These are phyloP conservation scores for Fusarium concolor DNA, from an alignment of 2,329 filamentous ascomycete species.

Conservation along the genomic window DNA sequence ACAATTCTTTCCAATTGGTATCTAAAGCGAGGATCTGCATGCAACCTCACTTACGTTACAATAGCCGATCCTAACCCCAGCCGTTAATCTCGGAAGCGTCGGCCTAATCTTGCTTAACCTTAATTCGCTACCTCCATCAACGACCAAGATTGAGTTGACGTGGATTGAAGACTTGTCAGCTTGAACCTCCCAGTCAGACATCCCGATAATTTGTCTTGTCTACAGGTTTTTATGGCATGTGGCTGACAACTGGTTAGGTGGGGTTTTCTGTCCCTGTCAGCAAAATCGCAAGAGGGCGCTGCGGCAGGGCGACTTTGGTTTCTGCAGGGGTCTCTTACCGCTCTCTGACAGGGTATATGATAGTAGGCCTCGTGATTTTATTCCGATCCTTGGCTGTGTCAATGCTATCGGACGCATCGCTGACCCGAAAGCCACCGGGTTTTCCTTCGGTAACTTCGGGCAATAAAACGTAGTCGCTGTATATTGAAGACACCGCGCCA, in stretches of 20 bases:
- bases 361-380: too few species aligned
- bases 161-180: not conserved
- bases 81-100: not conserved
- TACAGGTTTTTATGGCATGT: not conserved
- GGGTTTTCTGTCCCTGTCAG: not conserved
- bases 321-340: too few species aligned
- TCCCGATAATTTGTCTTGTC: not conserved
- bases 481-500: not conserved
- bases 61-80: too few species aligned
- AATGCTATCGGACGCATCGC: not conserved
- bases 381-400: too few species aligned
- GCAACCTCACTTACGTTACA: too few species aligned
- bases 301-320: too few species aligned
- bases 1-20: too few species aligned
- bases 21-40: too few species aligned
- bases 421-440: not conserved
- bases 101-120: not conserved
- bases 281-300: too few species aligned
- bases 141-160: not conserved
- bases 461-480: rapidly evolving
- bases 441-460: not conserved
- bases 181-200: too few species aligned
- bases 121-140: not conserved
- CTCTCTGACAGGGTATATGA: too few species aligned
- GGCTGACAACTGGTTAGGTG: not conserved